Base-by-base conservation (phyloP, 108 stramenopile species). In the Chaetoceros tenuissimus region DNA sequence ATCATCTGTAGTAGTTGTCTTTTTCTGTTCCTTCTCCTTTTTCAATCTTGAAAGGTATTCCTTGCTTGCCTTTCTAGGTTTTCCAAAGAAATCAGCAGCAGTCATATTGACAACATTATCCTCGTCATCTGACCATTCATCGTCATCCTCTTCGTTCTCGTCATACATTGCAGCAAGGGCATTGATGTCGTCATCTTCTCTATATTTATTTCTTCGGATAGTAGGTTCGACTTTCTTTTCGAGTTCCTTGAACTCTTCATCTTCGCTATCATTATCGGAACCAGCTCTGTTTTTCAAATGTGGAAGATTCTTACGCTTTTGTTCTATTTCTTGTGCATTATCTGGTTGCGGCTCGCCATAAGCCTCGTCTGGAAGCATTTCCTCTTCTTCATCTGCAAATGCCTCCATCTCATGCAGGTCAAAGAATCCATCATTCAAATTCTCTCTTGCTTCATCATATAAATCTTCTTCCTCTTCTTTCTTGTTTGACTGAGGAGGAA, bases 371-470 rank as follows among this genome's bases (percentile, higher is more conserved):
- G 84, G 83, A 1, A 87, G 64, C 55, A 73, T 77, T 26, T 85
- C 87, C 66, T 93, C 91, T 68, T 89, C 91, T 65, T 97, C 94
- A 53, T 97, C 96, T 3, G 94, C 94, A 62, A 87, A 95, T 19
- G 69, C 82, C 61, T 97, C 96, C 96, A 97, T 97, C 63, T 97
- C 96, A 67, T 87, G 78, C 28, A 89, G 46, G 55, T 95, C 94
- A 59, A 97, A 97, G 75, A 97, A 97, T 19, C 89, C 93, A 73
- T 94, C 91, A 26, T 74, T 82, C 63, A 93, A 62, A 31, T 88
- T 73, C 27, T 89, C 87, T 18, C 75, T 73, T 22, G 80, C 73
- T 0, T 85, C 84, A 67, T 89, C 90, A 19, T 62, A 73, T 10
- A 73, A 25, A 22, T 73, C 56, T 2, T 53, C 63, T 31, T 69